Evolutionary conservation across 2,329 filamentous ascomycete species (phyloP), one percentile per base, ranked within the genome.

Genomic region (Colletotrichum nymphaeae): DNA sequence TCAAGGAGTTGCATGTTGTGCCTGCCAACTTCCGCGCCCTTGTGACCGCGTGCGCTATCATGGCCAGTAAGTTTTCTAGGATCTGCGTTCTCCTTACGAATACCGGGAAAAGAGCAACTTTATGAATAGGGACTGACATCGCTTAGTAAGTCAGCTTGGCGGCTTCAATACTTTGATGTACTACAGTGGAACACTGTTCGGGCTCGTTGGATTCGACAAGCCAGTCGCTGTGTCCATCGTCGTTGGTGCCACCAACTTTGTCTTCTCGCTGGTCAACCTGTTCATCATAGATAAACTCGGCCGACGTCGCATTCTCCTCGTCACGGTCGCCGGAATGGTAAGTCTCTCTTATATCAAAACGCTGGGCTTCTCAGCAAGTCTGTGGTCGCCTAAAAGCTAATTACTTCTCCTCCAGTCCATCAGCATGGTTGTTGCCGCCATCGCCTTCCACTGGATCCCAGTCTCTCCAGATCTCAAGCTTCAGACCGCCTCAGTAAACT

Each of bases 181-280:
- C 37, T 78, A 78, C 49, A 76, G 74, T 3, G 70, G 63, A 12
- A 76, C 75, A 1, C 67, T 77, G 0, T 89, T 89, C 75, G 78
- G 81, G 0, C 83, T 88, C 5, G 86, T 88, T 30, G 87, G 87
- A 0, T 88, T 89, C 77, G 78, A 81, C 26, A 86, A 88, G 64
- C 85, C 87, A 0, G 83, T 85, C 0, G 86, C 86, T 1, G 87
- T 89, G 19, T 84, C 82, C 0, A 83, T 83, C 11, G 80, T 86
- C 64, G 82, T 87, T 55, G 85, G 84, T 5, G 85, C 78, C 3
- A 86, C 85, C 16, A 87, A 87, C 68, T 88, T 88, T 74, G 76
- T 89, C 65, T 87, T 89, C 77, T 87, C 86, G 0, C 80, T 83
- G 72, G 80, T 88, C 55, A 88, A 88, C 67, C 80, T 88, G 32